Evolutionary conservation across 306 rosid species (phyloP).

Genomic region (Malus orientalis): DNA sequence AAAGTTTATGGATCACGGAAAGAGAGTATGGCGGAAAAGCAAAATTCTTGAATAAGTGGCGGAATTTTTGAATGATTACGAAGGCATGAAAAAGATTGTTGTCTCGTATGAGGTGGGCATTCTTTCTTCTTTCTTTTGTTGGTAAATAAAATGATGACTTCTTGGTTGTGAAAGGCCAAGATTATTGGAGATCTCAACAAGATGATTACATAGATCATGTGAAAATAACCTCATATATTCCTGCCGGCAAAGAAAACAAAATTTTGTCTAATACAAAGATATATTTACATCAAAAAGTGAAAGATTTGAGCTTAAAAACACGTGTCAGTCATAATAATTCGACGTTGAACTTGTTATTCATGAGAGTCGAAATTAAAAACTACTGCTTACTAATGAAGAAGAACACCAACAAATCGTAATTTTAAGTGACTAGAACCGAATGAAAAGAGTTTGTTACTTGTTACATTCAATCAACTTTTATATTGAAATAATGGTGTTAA

Average conservation of each 20-base stretch:
- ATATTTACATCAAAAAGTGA: no score
- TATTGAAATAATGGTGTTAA: neutral
- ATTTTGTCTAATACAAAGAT: no score
- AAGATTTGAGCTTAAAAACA: no score
- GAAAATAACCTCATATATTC: neutral
- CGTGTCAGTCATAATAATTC: neutral
- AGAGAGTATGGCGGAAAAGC: neutral
- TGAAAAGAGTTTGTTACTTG: neutral
- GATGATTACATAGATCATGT: neutral
- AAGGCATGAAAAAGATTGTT: conserved; percentile 22
- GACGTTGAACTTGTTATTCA: no score
- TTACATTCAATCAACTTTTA: neutral
- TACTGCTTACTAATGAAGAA: no score
- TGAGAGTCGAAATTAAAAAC: no score
- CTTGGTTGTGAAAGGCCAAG: conserved; percentile 22
- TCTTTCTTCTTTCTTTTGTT: neutral
- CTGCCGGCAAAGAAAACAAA: neutral
- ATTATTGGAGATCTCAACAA: conserved; percentile 16
- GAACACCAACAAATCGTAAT: no score
- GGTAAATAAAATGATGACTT: neutral
- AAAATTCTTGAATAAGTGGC: neutral
- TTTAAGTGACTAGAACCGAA: neutral
- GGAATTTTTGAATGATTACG: conserved; percentile 18
- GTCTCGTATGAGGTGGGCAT: conserved; percentile 17
- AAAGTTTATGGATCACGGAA: conserved; percentile 6